A percentile compares a stretch with the other conserved stretches of the same genome.
Evolutionary conservation across 2,329 filamentous ascomycete genomes (phyloP).

Genomic region (Microcyclosporella mali): DNA sequence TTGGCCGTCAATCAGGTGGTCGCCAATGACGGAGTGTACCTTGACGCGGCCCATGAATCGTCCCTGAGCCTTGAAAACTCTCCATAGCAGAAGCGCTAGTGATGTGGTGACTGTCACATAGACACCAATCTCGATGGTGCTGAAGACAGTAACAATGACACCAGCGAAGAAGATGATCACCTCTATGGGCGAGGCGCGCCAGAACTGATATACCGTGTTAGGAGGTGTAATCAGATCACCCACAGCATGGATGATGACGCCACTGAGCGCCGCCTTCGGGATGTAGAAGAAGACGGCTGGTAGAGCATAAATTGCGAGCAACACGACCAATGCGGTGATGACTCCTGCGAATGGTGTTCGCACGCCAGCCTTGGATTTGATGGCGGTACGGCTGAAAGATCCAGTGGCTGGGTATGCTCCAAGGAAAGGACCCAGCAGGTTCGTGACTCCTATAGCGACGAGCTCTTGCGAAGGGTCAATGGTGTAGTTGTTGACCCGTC

Average conservation of each 20-base stretch:
- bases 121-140: slow-evolving; percentile 83
- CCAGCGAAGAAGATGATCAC: slow-evolving; percentile 89
- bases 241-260: slow-evolving; percentile 93
- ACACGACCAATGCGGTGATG: slow-evolving; percentile 77
- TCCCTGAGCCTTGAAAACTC: slow-evolving; percentile 74
- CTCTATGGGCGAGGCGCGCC: slow-evolving; percentile 85
- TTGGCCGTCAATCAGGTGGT: slow-evolving; percentile 63
- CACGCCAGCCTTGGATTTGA: slow-evolving; percentile 94
- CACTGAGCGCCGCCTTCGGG: slow-evolving; percentile 70
- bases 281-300: slow-evolving; percentile 92
- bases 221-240: slow-evolving; percentile 87
- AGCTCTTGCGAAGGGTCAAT: slow-evolving; percentile 95
- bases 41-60: slow-evolving; percentile 77
- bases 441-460: slow-evolving; percentile 86
- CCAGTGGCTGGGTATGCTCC: slow-evolving; percentile 90
- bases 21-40: slow-evolving; percentile 76
- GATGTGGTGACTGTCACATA: slow-evolving; percentile 79
- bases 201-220: slow-evolving; percentile 90
- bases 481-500: slow-evolving; percentile 88
- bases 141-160: slow-evolving; percentile 83
- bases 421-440: slow-evolving; percentile 84
- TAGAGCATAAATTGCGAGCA: slow-evolving; percentile 83
- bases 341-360: slow-evolving; percentile 85
- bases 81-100: slow-evolving; percentile 71
- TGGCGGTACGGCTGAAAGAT: slow-evolving; percentile 92